Evolutionary conservation across 768 basidiomycete species (phyloP), one percentile per base, ranked within the genome.

Genomic region (Crucibulum laeve): DNA sequence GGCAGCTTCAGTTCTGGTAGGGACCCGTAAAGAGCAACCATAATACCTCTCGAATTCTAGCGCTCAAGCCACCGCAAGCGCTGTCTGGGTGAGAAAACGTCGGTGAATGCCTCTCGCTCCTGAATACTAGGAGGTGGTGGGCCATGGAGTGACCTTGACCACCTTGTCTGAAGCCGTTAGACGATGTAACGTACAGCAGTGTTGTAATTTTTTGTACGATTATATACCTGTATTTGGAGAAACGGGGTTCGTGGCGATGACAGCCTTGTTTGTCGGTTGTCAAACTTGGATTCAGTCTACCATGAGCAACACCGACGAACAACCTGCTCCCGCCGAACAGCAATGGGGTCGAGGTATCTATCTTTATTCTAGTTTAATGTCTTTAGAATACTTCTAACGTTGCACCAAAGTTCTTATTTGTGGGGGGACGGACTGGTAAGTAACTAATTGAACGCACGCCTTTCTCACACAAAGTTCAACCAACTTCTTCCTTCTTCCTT

Each of bases 391-490:
- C 59, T 50, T 45, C 36, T 45, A 37, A 47, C 42, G 48, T 50
- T 41, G 30, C 48, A 25, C 44, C 14, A 22, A 17, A 94, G 91
- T 91, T 30, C 63, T 91, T 51, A 82, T 93, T 52, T 87, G 84
- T 55, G 91, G 91, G 42, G 91, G 91, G 40, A 90, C 86, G 18
- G 86, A 90, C 65, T 92, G 91, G 90, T 92, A 59, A 59, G 80
- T 70, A 50, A 45, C 40, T 36, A 48, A 25, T 33, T 53, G 42
- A 47, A 40, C 24, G 48, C 41, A 40, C 35, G 3, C 35, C n/a
- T 46, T 61, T 61, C 61, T 63, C 60, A 64, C 58, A 37, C 32
- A 37, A 48, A 48, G 40, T 46, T 46, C 46, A 55, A 51, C 53
- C 49, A 48, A 56, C 43, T 42, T 48, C 46, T 43, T 34, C 50